Base-by-base conservation (phyloP, 225 moss, liverwort and hornwort genomes). In the Bryoerythrophyllum caledonicum region DNA sequence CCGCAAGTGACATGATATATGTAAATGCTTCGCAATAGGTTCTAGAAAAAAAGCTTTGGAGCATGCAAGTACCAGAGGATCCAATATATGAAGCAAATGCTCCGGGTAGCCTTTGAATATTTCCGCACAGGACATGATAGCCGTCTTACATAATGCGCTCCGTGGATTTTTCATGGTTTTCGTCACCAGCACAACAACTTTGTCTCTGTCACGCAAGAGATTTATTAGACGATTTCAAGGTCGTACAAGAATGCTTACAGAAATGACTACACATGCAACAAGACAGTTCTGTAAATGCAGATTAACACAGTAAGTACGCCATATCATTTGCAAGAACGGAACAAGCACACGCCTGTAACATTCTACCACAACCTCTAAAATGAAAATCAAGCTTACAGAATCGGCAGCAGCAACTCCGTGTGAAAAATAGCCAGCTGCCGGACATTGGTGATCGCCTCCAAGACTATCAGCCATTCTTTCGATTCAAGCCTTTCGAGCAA, bases 91-190 rank as follows among this genome's bases (percentile, higher is more conserved):
- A 52, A 92, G 67, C 83, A 99, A 71, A 72, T 88, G 82, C 83
- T 93, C 95, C 68, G 88, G 84, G 80, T 90, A 99, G 23, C 82
- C 89, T 74, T 87, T 93, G 75, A 99, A 84, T 64, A 99, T 68
- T 77, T 99, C 99, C 7, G 95, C 88, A 19, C 91, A 85, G 14
- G 90, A 92, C 99, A 99, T 95, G 16, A 99, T 84, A 25, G 99
- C 99, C 7, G 99, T 95, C 84, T 99, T 99, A 78, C 95, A 99
- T 70, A 99, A 78, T 35, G 99, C 99, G 73, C 99, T 99, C 25
- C 99, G 89, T 30, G 99, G 99, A 84, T 99, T 99, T 78, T 99
- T 99, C 74, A 99, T 68, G 37, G 95, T 89, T 70, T 95, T 99
- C 24, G 90, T 92, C 41, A 95, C 93, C 52, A 88, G 74, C 38